phyloP scores from a whole-genome alignment of 2,329 filamentous ascomycete species.

The Aspergillus niger region DNA sequence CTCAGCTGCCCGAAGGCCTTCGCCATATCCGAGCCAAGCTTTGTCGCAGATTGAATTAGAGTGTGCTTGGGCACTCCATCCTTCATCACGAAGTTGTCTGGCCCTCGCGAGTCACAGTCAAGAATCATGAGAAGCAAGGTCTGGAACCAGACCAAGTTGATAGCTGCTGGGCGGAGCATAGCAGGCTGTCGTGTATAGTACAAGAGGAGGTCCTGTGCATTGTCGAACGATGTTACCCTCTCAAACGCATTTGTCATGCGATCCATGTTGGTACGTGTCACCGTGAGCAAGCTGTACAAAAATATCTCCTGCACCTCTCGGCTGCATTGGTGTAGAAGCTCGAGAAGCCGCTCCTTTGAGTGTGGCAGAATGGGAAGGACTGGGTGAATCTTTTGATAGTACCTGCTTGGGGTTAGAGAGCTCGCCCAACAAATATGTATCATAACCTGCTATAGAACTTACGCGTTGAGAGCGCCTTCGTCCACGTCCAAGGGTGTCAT shows the following conservation, averaged over 20 bases:
- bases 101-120: conserved; percentile 45
- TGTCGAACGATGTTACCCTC: conserved; percentile 41
- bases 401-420: conserved; percentile 32
- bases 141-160: conserved; percentile 47
- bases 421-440: background rate
- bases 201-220: conserved; percentile 43
- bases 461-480: conserved; percentile 44
- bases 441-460: conserved; percentile 20
- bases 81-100: conserved; percentile 45
- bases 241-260: conserved; percentile 38
- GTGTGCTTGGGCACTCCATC: conserved; percentile 44
- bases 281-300: conserved; percentile 42
- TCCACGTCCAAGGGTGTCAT: conserved; percentile 41
- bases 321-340: conserved; percentile 42
- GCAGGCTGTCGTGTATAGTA: conserved; percentile 42
- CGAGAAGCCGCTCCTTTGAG: conserved; percentile 40
- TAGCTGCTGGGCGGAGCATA: conserved; percentile 34
- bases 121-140: conserved; percentile 45
- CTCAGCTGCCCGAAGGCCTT: conserved; percentile 43
- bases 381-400: conserved; percentile 45
- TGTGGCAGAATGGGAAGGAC: conserved; percentile 45
- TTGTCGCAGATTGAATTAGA: conserved; percentile 43
- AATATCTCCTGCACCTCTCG: conserved; percentile 46
- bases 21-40: conserved; percentile 42
- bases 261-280: conserved; percentile 40